Conservation (phyloP, 352 stramenopile genomes). For the Globisporangium paddicum region DNA sequence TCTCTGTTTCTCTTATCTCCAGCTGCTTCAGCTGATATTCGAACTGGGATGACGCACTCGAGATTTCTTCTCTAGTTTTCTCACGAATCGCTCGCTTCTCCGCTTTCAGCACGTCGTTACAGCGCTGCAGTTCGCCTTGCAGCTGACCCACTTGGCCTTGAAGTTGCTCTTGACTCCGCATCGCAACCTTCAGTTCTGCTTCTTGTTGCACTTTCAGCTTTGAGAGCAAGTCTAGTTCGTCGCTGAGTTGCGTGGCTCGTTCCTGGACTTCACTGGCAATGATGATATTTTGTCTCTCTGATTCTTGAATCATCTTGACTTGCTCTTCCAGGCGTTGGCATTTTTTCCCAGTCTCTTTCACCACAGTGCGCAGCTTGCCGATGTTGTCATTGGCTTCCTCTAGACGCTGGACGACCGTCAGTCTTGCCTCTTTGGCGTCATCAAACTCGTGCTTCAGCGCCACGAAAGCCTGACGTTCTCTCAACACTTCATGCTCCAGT, state of each 20-base stretch:
- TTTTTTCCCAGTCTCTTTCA: constrained; percentile 37
- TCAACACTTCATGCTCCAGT: constrained; percentile 45
- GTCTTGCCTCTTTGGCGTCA: constrained; percentile 40
- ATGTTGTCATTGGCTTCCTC: constrained; percentile 72
- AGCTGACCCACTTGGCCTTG: constrained; percentile 23
- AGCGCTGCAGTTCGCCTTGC: constrained; percentile 24
- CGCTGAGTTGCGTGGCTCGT: constrained; percentile 8
- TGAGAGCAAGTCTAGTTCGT: constrained; percentile 19
- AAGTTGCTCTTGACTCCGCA: constrained; percentile 24
- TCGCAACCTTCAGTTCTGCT: constrained; percentile 25
- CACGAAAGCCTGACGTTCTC: constrained; percentile 48
- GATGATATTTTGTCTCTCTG: constrained; percentile 15
- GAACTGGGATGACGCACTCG: constrained; percentile 23
- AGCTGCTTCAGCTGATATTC: constrained; percentile 25
- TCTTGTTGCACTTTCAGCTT: constrained; percentile 23
- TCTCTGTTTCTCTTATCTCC: constrained; percentile 17
- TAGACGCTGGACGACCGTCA: constrained; percentile 39
- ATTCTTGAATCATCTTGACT: constrained; percentile 12
- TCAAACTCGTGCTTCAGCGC: constrained; percentile 48
- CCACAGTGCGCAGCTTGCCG: constrained; percentile 45
- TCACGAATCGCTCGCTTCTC: constrained; percentile 21
- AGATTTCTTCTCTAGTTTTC: constrained; percentile 17
- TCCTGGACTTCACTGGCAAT: neutral
- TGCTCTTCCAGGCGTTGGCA: constrained; percentile 27
- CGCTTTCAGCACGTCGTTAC: constrained; percentile 18